Evolutionary conservation across 805 yeast species (phyloP), one percentile per base, ranked within the genome.

Genomic region (Saccharomycopsis sp.): DNA sequence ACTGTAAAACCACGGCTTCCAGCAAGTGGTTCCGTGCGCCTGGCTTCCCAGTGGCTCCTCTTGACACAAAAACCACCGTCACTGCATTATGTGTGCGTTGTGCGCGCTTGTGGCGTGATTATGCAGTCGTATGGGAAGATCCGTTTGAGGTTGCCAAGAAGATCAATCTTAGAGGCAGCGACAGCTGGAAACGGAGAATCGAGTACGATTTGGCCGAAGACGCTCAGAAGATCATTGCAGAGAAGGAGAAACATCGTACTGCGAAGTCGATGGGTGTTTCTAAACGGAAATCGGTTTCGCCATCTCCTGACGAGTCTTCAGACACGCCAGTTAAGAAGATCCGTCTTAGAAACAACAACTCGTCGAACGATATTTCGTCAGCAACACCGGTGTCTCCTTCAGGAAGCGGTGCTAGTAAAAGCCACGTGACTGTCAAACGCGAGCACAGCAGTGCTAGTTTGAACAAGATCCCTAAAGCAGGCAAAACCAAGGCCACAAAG

Each of bases 31-130:
- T 79, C 63, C 75, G 87, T 56, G 80, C 85, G 0, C 86, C 94
- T 0, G 94, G 93, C 0, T 78, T 75, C 29, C 73, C 76, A 1
- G 70, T 70, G 2, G 75, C 76, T 12, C 69, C 72, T 2, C 72
- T 72, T 3, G 64, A 65, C n/a, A 64, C 67, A 9, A 57, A 55
- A 29, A 67, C 72, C 3, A 65, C 73, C 1, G 72, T 83, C 1
- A 70, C 75, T 15, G 97, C 91, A 0, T 73, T 93, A 14, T 93
- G 99, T 69, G 72, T 79, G 29, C 76, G 98, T 56, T 93, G 99
- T 74, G 97, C 97, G 0, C 78, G 87, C 59, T 68, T 94, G 29
- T 93, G 98, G 98, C 78, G 97, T 69, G 74, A 96, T 47, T 93
- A 93, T 70, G 97, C 91, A 0, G 84, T 89, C 0, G 77, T 75